Evolutionary conservation across 768 basidiomycete genomes (phyloP).

Genomic region (Leccinum imitatum): DNA sequence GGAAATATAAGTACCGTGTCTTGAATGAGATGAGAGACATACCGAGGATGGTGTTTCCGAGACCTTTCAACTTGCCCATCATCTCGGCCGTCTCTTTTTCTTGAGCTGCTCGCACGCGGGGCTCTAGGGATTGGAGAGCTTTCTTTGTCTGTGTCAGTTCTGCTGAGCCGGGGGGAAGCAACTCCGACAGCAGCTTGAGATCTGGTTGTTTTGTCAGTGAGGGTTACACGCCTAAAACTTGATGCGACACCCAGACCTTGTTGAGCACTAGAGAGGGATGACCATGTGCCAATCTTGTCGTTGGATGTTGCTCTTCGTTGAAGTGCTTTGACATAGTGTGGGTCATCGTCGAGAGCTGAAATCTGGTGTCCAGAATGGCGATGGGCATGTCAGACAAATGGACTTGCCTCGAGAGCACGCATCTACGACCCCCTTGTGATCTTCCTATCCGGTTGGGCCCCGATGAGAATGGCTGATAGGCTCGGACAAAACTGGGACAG

Average conservation of each 20-base stretch:
- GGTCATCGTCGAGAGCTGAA: constrained; percentile 83
- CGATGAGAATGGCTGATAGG: not conserved
- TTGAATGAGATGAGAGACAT: constrained; percentile 17
- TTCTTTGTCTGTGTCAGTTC: constrained; percentile 48
- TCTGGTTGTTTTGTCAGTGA: constrained; percentile 46
- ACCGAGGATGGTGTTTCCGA: constrained; percentile 92
- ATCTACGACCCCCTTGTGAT: constrained; percentile 76
- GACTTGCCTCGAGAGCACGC: constrained; percentile 73
- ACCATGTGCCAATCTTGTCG: constrained; percentile 79
- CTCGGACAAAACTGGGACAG: constrained; percentile 1
- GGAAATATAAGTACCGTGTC: not conserved
- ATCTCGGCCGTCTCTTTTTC: constrained; percentile 89
- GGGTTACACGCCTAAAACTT: not conserved
- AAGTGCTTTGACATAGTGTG: constrained; percentile 81
- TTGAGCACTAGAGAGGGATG: constrained; percentile 75
- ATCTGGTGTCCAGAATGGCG: constrained; percentile 5
- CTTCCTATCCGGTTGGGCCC: constrained; percentile 45
- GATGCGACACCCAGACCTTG: constrained; percentile 56
- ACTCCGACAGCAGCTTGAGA: constrained; percentile 65
- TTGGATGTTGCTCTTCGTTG: constrained; percentile 88
- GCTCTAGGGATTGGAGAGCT: constrained; percentile 56
- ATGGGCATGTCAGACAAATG: not conserved
- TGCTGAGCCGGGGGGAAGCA: constrained; percentile 58
- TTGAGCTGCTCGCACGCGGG: constrained; percentile 72
- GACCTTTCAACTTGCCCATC: constrained; percentile 86